These are phyloP conservation scores for Cicer pinnatifidum DNA, from an alignment of 306 rosid species.

Conservation along the genomic window DNA sequence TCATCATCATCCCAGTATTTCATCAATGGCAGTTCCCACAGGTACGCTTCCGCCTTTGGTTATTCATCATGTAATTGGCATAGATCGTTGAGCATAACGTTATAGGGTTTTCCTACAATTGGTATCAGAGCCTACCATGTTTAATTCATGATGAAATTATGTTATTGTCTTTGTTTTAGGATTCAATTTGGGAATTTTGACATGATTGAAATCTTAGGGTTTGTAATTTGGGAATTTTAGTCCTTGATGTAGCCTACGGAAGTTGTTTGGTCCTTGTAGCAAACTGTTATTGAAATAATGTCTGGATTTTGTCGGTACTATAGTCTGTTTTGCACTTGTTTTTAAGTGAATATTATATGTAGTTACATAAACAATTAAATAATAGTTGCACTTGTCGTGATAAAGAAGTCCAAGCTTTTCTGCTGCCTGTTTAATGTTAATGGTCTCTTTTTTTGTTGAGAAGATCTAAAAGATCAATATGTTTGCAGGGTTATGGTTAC, in stretches of 20 bases:
- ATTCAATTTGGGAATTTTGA: too few species aligned
- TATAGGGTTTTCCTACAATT: too few species aligned
- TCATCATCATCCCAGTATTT: too few species aligned
- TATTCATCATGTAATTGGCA: too few species aligned
- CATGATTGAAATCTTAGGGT: too few species aligned
- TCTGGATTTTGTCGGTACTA: not conserved
- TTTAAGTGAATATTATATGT: not conserved
- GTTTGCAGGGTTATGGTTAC: constrained; percentile 28
- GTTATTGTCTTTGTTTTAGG: too few species aligned
- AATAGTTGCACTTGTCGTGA: not conserved
- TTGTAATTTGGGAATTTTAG: not conserved
- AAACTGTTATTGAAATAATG: constrained; percentile 5
- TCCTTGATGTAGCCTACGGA: not conserved
- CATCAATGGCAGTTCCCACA: too few species aligned
- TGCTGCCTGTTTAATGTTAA: not conserved
- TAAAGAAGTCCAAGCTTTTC: not conserved
- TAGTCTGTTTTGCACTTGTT: not conserved
- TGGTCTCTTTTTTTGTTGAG: not conserved
- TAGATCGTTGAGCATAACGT: too few species aligned
- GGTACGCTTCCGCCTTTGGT: too few species aligned
- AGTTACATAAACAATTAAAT: not conserved
- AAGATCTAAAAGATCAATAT: not conserved
- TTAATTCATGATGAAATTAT: too few species aligned
- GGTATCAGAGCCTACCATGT: too few species aligned
- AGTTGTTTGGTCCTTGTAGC: not conserved